A percentile compares a stretch with the other conserved stretches of the same genome.
Evolutionary conservation across 257 asterid species (phyloP).

Genomic region (Jacaranda mimosifolia): DNA sequence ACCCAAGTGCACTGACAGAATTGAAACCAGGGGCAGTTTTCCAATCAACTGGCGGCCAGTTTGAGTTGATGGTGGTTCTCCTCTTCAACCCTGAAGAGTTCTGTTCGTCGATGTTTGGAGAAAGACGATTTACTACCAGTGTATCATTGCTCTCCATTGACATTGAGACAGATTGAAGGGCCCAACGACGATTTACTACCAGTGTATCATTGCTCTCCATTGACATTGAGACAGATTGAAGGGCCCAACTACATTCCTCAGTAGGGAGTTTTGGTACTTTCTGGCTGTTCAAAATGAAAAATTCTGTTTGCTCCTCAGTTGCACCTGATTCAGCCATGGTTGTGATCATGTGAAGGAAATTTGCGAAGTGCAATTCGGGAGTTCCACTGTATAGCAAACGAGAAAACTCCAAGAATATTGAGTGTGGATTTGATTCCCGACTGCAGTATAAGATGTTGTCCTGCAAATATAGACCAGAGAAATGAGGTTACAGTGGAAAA

Average conservation of each 20-base stretch:
- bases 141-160: slow-evolving; percentile 45
- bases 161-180: slow-evolving; percentile 48
- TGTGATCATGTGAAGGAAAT: slow-evolving; percentile 90
- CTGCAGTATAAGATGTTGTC: slow-evolving; percentile 71
- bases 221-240: slow-evolving; percentile 46
- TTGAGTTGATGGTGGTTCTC: slow-evolving; percentile 48
- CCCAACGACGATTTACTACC: slow-evolving; percentile 69
- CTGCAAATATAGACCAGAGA: slow-evolving; percentile 49
- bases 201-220: slow-evolving; percentile 38
- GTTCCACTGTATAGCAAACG: slow-evolving; percentile 60
- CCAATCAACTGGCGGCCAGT: slow-evolving; percentile 88
- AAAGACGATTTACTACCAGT: slow-evolving; percentile 13
- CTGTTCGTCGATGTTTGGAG: slow-evolving; percentile 43
- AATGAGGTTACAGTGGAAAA: slow-evolving; percentile 7
- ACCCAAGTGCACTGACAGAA: slow-evolving; percentile 34
- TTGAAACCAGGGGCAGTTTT: slow-evolving; percentile 73
- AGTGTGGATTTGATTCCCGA: slow-evolving; percentile 70
- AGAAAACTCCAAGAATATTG: slow-evolving; percentile 81
- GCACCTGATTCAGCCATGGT: slow-evolving; percentile 89
- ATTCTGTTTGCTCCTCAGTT: slow-evolving; percentile 79
- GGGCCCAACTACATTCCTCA: slow-evolving; percentile 76
- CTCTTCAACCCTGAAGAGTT: slow-evolving; percentile 39
- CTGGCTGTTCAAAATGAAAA: slow-evolving; percentile 82
- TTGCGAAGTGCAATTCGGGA: slow-evolving; percentile 82
- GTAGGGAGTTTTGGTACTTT: slow-evolving; percentile 76